Conservation (phyloP, 2,329 filamentous ascomycete species). For the Stromatinia cepivora region DNA sequence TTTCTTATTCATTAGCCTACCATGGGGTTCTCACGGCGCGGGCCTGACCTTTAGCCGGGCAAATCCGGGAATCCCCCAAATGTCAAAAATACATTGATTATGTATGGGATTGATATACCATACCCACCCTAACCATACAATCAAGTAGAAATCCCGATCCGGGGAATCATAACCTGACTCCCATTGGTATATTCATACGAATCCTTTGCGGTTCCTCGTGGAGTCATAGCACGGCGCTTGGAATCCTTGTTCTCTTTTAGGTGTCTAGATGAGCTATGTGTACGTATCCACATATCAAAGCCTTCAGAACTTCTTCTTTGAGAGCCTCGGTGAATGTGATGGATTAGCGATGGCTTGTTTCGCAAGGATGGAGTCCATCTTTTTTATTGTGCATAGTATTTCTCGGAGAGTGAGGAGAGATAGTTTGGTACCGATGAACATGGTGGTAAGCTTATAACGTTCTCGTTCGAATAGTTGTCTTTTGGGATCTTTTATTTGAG, state of each 20-base stretch:
- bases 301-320: neutral
- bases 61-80: neutral
- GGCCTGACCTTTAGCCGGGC: neutral
- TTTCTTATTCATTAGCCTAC: conserved; percentile 1
- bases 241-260: neutral
- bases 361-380: neutral
- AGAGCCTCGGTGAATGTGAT: conserved; percentile 9
- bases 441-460: conserved; percentile 25
- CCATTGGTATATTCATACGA: neutral
- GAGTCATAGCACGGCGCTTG: neutral
- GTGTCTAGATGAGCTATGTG: neutral
- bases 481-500: neutral
- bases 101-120: neutral
- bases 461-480: neutral
- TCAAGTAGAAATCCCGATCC: neutral
- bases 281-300: neutral
- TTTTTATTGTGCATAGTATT: neutral
- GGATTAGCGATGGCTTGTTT: neutral
- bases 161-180: neutral
- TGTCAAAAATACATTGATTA: neutral
- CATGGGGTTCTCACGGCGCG: too few relatives aligned
- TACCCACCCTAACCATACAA: neutral
- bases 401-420: neutral
- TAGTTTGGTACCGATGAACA: conserved; percentile 10
- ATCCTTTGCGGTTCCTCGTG: neutral